Evolutionary conservation across 1,284 basidiomycete genomes (phyloP).

Genomic region (Cystobasidium slooffiae): DNA sequence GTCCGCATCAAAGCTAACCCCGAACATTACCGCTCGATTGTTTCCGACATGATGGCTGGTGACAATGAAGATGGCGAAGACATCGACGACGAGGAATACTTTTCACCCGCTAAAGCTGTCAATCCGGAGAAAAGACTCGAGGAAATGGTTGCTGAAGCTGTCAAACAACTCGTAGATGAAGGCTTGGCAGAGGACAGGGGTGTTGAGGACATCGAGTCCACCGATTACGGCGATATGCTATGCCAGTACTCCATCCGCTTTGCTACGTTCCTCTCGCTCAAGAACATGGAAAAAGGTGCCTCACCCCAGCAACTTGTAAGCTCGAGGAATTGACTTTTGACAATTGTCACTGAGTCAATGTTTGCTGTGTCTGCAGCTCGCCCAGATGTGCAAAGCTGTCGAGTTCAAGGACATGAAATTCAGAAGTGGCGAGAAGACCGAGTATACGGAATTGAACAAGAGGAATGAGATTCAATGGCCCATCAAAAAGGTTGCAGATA

Average conservation of each 20-base stretch:
- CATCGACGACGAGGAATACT: neutral
- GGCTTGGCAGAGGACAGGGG: constrained; percentile 46
- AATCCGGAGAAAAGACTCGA: constrained; percentile 49
- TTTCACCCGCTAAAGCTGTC: neutral
- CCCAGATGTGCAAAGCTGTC: constrained; percentile 51
- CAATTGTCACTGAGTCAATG: neutral
- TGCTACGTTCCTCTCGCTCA: constrained; percentile 48
- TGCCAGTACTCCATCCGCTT: constrained; percentile 48
- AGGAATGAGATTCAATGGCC: constrained; percentile 47
- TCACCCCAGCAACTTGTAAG: constrained; percentile 46
- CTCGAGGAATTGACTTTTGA: neutral
- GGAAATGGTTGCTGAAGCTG: constrained; percentile 48
- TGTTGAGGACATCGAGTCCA: neutral
- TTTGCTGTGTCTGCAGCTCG: constrained; percentile 41
- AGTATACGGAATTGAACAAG: constrained; percentile 33
- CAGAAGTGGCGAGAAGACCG: constrained; percentile 56
- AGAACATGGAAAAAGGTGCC: constrained; percentile 42
- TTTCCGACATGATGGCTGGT: constrained; percentile 57
- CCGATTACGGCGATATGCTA: constrained; percentile 50
- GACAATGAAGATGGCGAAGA: constrained; percentile 11
- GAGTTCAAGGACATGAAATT: constrained; percentile 55
- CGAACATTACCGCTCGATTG: constrained; percentile 64
- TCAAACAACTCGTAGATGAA: constrained; percentile 47
- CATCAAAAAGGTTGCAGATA: constrained; percentile 44
- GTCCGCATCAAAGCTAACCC: constrained; percentile 83